Conservation (phyloP, 495 filamentous ascomycete species). For the Xylaria bambusicola region DNA sequence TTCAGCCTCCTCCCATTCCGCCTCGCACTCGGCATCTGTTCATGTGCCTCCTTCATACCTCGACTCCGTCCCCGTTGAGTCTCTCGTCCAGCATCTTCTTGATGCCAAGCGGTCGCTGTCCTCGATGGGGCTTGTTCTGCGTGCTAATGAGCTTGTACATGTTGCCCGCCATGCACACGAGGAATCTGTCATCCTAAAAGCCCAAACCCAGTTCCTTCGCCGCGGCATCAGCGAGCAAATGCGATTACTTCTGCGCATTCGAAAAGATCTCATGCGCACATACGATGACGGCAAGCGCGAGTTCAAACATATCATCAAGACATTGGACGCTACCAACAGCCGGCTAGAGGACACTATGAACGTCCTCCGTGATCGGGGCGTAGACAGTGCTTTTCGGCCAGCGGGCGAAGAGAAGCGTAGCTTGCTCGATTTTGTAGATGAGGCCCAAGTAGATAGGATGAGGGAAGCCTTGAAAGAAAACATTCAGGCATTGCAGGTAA, state of each 20-base stretch:
- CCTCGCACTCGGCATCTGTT: slow-evolving; percentile 26
- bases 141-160: slow-evolving; percentile 84
- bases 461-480: slow-evolving; percentile 65
- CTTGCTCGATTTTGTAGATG: slow-evolving; percentile 90
- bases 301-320: slow-evolving; percentile 61
- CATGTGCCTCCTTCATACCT: slow-evolving; percentile 18
- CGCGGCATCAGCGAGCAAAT: slow-evolving; percentile 73
- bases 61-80: slow-evolving; percentile 60
- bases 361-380: slow-evolving; percentile 66
- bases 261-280: slow-evolving; percentile 56
- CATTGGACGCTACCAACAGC: slow-evolving; percentile 72
- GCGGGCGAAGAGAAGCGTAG: slow-evolving; percentile 65
- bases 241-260: slow-evolving; percentile 66
- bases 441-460: slow-evolving; percentile 70
- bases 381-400: slow-evolving; percentile 74
- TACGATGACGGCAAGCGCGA: slow-evolving; percentile 51
- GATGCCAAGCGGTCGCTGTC: slow-evolving; percentile 87
- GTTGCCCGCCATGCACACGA: slow-evolving; percentile 74
- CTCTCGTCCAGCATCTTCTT: slow-evolving; percentile 77
- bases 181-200: slow-evolving; percentile 73
- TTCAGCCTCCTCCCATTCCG: slow-evolving; percentile 26
- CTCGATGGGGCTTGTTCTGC: slow-evolving; percentile 80
- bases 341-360: slow-evolving; percentile 72
- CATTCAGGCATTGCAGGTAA: slow-evolving; percentile 57
- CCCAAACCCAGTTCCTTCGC: slow-evolving; percentile 76